Base-by-base conservation (phyloP, 306 rosid species). In the Biancaea sappan region DNA sequence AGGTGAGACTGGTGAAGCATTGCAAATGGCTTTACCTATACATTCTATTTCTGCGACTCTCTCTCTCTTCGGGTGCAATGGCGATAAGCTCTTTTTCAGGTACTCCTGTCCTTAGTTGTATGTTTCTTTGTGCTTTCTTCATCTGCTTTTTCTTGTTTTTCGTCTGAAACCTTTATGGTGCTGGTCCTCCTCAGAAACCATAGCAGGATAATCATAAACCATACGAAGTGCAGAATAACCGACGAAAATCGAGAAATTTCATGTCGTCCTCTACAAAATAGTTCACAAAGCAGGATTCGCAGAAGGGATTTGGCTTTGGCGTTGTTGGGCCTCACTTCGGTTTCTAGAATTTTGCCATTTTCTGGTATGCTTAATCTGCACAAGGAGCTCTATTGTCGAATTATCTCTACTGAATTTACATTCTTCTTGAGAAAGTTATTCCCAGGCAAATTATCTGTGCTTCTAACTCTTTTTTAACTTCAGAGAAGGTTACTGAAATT, bases 121-220 rank as follows among this genome's bases (percentile, higher is more conserved):
- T 48, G 6, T 19, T 35, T 62, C 2, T 34, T 35, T 35, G 14
- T 62, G 68, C 31, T 62, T 18, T 34, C 66, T 60, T 31, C 24
- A 10, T 13, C n/a, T 28, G 0, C 8, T 25, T 15, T 26, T 57
- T 28, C n/a, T 47, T 5, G 0, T 47, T 16, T 44, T 18, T 9
- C 16, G 40, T 58, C 66, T 60, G 66, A 34, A 8, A 18, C 18
- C 46, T 10, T 9, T 32, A 12, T 60, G 28, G 15, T 60, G 2
- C n/a, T 32, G 66, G 66, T 60, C 26, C 66, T 60, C 26, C 66
- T 60, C 66, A 60, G 66, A 60, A 60, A 60, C 8, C 46, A 22
- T 9, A 34, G 46, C 46, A 60, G 68, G 31, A 62, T 37, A 19
- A 11, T 62, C 25, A 26, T 62, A 21, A 62, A 22, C 31, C 46